Conservation (phyloP, 192 early-diverging fungal species). For the Podila minutissima region DNA sequence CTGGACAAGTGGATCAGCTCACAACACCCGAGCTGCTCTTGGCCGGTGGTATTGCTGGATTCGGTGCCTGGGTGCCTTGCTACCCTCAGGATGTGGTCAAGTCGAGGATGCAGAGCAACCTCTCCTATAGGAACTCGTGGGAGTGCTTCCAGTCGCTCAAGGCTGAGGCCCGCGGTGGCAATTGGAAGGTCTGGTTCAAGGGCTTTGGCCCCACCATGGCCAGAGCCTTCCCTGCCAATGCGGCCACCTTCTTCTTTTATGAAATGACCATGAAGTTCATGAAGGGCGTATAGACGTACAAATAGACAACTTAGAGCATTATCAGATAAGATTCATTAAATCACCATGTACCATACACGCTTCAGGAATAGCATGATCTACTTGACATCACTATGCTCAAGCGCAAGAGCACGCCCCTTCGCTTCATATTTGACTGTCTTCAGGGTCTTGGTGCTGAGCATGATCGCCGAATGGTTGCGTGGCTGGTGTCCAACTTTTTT, state of each 20-base stretch:
- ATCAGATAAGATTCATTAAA: too few relatives aligned
- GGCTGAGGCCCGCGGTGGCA: slow-evolving; percentile 60
- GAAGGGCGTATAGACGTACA: slow-evolving; percentile 27
- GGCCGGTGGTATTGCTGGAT: slow-evolving; percentile 94
- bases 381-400: too few relatives aligned
- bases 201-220: slow-evolving; percentile 87
- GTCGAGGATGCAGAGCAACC: slow-evolving; percentile 76
- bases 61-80: slow-evolving; percentile 88
- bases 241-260: slow-evolving; percentile 83
- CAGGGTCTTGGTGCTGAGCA: too few relatives aligned
- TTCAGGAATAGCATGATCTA: too few relatives aligned
- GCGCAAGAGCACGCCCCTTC: too few relatives aligned
- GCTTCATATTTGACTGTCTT: too few relatives aligned
- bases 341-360: too few relatives aligned
- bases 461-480: too few relatives aligned
- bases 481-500: not conserved
- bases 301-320: not conserved
- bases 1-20: slow-evolving; percentile 70
- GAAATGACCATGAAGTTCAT: slow-evolving; percentile 68
- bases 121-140: slow-evolving; percentile 50
- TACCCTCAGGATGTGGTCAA: slow-evolving; percentile 91
- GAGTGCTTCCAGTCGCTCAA: slow-evolving; percentile 57
- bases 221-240: slow-evolving; percentile 85
- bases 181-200: slow-evolving; percentile 76
- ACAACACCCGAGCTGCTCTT: slow-evolving; percentile 83